Base-by-base conservation (phyloP, 2,329 filamentous ascomycete species). In the Aspergillus clavatus region DNA sequence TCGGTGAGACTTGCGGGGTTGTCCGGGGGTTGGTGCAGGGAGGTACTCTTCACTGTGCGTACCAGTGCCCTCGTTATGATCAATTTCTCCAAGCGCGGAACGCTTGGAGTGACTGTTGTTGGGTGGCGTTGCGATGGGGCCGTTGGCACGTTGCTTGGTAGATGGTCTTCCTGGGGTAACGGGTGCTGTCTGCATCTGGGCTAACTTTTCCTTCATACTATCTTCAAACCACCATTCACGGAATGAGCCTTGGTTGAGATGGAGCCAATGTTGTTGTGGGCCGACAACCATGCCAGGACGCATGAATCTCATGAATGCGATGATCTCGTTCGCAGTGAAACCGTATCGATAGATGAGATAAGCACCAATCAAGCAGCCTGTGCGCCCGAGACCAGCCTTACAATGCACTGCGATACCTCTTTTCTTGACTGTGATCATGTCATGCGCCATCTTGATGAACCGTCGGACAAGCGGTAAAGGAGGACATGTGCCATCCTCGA, bases 221-320 rank as follows among this genome's bases (percentile, higher is more conserved):
- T 87, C 84, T 61, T 87, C 83, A 53, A 81, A 78, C 88, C 90
- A 97, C 93, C 93, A 98, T 70, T 97, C 89, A n/a, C 93, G 82
- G 82, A 98, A 98, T 27, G 87, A 84, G 27, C 87, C 87, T 70
- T 98, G 93, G 73, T 98, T 96, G 51, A 98, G 80, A 65, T 98
- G 93, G 43, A 98, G 80, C 93, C 93, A 98, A 71, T 98, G 93
- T 71, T 98, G 93, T 66, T 98, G 93, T 29, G 93, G 93, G 0
- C 93, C 93, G 42, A 98, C 93, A 5, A 98, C 93, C 93, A 98
- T 98, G 42, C 93, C 93, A 0, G 93, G 93, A 47, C 91, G 81
- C 91, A 97, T 97, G 72, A 98, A 98, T 50, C 91, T 84, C 91
- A 98, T 97, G 69, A 90, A 98, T 3, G 90, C 87, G 65, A 97